Evolutionary conservation across 108 stramenopile species (phyloP), one percentile per base, ranked within the genome.

Genomic region (Asterionellopsis glacialis): DNA sequence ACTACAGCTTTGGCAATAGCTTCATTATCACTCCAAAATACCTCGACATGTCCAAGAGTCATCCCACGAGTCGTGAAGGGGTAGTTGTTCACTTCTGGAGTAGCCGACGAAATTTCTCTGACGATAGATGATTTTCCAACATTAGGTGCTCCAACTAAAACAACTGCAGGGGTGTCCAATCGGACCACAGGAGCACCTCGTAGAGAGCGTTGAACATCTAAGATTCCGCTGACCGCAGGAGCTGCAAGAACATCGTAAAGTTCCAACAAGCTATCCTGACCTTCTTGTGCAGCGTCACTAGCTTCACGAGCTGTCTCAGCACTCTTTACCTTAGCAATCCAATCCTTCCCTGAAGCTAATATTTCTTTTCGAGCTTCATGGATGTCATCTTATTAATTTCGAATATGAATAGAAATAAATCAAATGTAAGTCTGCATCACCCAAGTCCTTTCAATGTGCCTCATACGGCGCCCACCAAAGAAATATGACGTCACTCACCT

Each of bases 41-140:
- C 87, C 69, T 87, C 87, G 40, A 98, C 88, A 78, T 98, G 97
- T 0, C 97, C 97, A 40, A 98, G 55, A 10, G 96, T 93, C 88
- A 98, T 91, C 24, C 95, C 96, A 11, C 96, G 74, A 9, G 97
- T 98, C 23, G 97, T 98, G 75, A 98, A 98, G 0, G 96, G 95
- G 69, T 98, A 98, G 64, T 95, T 94, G 83, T 91, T 94, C 0
- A 98, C 94, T 74, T 96, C 97, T 2, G 97, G 97, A 7, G 90
- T 95, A 19, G 91, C 96, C 18, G 91, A 88, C 11, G 89, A 90
- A 22, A 98, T 88, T 4, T 67, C 75, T 47, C 95, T 68, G 1
- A 98, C 94, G 39, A 98, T 94, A 24, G 83, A 84, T 15, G 87
- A 90, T 67, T 96, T 98, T 41, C 97, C 97, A 6, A 97, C 97